Evolutionary conservation across 768 basidiomycete genomes (phyloP).

Genomic region (Boletus edulis): DNA sequence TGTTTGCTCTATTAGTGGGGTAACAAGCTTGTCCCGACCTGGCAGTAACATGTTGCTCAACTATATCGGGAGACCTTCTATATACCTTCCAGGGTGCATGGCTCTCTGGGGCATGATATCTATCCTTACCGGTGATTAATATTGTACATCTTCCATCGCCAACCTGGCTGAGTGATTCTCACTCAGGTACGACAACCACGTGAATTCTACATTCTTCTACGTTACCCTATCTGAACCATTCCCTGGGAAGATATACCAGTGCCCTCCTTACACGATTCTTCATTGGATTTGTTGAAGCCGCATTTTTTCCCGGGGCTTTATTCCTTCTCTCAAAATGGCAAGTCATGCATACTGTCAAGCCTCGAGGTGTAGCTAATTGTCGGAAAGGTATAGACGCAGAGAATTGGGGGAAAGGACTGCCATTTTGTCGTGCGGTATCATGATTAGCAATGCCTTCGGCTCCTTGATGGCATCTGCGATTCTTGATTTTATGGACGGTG

Average conservation of each 20-base stretch:
- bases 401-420: constrained; percentile 73
- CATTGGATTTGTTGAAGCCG: constrained; percentile 72
- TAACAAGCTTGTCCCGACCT: neutral
- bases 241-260: constrained; percentile 53
- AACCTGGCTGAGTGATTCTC: neutral
- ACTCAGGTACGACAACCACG: constrained; percentile 42
- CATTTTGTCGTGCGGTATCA: constrained; percentile 64
- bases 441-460: constrained; percentile 83
- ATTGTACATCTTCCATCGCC: neutral
- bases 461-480: constrained; percentile 76
- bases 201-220: constrained; percentile 8
- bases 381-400: constrained; percentile 59
- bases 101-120: constrained; percentile 67
- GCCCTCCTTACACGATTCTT: constrained; percentile 70
- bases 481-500: constrained; percentile 67
- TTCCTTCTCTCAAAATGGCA: constrained; percentile 33
- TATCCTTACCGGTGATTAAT: constrained; percentile 44
- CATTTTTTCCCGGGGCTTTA: constrained; percentile 69
- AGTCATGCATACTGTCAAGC: constrained; percentile 17
- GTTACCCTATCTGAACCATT: neutral
- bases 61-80: constrained; percentile 63
- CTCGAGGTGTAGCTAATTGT: constrained; percentile 44
- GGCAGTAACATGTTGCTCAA: constrained; percentile 69
- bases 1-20: neutral
- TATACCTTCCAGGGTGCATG: constrained; percentile 69